Evolutionary conservation across 306 rosid genomes (phyloP).

Genomic region (Prunus mira): DNA sequence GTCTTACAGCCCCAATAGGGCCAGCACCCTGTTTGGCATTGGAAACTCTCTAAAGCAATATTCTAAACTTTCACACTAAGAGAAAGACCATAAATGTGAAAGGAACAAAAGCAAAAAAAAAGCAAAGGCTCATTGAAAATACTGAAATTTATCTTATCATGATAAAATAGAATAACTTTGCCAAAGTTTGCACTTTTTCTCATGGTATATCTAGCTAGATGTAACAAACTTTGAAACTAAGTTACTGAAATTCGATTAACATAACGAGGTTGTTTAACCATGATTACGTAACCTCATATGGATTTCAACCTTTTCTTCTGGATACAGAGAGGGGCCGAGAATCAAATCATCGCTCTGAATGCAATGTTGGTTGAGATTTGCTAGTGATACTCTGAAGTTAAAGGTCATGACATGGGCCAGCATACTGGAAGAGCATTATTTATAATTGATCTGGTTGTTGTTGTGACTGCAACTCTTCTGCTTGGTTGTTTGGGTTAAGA

Average conservation of each 20-base stretch:
- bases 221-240: not conserved
- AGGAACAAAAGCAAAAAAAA: not conserved
- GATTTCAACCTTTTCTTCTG: no score
- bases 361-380: constrained; percentile 11
- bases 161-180: not conserved
- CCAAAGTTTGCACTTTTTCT: not conserved
- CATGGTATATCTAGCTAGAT: not conserved
- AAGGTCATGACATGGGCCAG: constrained; percentile 2
- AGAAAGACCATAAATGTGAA: constrained; percentile 9
- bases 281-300: no score
- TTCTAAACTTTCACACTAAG: not conserved
- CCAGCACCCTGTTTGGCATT: not conserved
- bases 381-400: not conserved
- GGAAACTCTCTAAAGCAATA: not conserved
- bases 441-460: constrained; percentile 17
- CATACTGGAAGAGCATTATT: not conserved
- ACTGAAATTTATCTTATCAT: no score
- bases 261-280: no score
- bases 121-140: not conserved
- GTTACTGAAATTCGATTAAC: not conserved
- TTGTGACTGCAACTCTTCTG: constrained; percentile 4
- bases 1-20: not conserved
- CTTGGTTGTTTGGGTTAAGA: constrained; percentile 15
- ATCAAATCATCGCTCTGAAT: no score
- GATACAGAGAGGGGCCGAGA: no score